Conservation (phyloP, 495 filamentous ascomycete species). For the Aspergillus ostianus region DNA sequence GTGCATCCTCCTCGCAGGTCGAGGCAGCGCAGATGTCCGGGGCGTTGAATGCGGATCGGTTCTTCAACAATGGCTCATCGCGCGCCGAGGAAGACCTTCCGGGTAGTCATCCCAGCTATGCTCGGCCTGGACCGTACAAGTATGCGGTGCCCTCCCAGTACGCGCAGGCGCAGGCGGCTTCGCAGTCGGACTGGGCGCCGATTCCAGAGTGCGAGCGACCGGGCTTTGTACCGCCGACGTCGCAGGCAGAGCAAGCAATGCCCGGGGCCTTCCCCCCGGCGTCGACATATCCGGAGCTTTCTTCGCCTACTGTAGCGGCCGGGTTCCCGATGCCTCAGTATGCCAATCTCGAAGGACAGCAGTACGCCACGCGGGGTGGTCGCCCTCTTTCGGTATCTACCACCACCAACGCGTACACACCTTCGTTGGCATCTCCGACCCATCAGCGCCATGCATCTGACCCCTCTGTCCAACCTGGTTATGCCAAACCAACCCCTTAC, state of each 20-base stretch:
- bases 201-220: slow-evolving; percentile 43
- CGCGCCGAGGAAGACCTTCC: slow-evolving; percentile 8
- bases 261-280: slow-evolving; percentile 40
- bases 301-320: slow-evolving; percentile 23
- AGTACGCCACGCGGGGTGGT: slow-evolving; percentile 26
- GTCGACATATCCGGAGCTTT: slow-evolving; percentile 21
- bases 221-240: slow-evolving; percentile 39
- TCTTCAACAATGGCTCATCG: slow-evolving; percentile 9
- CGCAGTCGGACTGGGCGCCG: slow-evolving; percentile 34
- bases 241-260: slow-evolving; percentile 33
- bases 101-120: slow-evolving; percentile 46
- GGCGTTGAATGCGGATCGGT: slow-evolving; percentile 10
- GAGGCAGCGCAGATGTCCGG: slow-evolving; percentile 17
- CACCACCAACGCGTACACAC: slow-evolving; percentile 14
- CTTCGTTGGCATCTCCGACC: slow-evolving; percentile 9
- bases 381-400: slow-evolving; percentile 12
- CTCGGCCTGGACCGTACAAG: slow-evolving; percentile 46
- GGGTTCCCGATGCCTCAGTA: slow-evolving; percentile 30
- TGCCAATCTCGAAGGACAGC: slow-evolving; percentile 14
- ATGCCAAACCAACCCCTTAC: slow-evolving; percentile 35
- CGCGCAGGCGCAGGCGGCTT: slow-evolving; percentile 18
- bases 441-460: slow-evolving; percentile 32
- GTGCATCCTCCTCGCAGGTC: slow-evolving; percentile 9
- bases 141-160: slow-evolving; percentile 46
- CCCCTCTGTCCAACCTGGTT: slow-evolving; percentile 23